Conservation (phyloP, 345 rosid species). For the Pelargonium nanum region DNA sequence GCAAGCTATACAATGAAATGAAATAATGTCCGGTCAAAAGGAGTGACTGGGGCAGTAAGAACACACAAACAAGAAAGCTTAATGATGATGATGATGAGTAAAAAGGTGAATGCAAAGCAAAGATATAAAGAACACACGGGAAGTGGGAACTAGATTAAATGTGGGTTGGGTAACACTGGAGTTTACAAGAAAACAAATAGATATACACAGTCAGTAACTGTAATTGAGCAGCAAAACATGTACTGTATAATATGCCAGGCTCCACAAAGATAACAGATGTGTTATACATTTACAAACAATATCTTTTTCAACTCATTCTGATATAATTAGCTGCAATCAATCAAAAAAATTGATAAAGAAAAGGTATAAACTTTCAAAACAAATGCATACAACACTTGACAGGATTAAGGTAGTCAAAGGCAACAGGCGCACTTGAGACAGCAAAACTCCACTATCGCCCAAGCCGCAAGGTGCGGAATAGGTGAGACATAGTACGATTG, state of each 20-base stretch:
- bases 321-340: background rate
- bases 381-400: background rate
- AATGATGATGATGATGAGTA: background rate
- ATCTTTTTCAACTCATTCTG: background rate
- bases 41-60: background rate
- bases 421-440: no score
- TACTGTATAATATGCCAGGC: no score
- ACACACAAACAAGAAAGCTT: background rate
- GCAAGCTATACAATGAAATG: background rate
- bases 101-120: background rate
- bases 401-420: no score
- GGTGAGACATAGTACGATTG: no score
- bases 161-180: background rate
- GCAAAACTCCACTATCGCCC: no score
- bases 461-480: no score
- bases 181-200: background rate
- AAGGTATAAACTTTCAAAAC: no score
- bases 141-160: background rate
- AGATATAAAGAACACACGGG: background rate
- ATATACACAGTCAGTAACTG: background rate
- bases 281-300: background rate
- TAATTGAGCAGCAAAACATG: background rate
- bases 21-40: background rate
- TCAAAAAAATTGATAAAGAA: no score
- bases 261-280: background rate